Conservation (phyloP, 2,329 filamentous ascomycete species). For the Fusarium sp. region DNA sequence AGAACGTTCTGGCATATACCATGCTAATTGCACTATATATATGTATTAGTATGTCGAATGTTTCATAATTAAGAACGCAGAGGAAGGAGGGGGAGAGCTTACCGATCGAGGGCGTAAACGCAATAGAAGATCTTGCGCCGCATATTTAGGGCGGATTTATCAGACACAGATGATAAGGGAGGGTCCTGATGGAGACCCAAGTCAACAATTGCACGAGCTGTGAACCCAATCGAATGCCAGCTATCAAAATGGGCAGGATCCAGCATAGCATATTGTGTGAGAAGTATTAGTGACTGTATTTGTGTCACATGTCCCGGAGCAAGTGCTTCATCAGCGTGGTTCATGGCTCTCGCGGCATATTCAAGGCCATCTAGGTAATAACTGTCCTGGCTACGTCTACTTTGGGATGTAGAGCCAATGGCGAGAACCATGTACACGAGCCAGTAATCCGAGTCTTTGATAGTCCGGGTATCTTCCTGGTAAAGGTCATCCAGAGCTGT, state of each 20-base stretch:
- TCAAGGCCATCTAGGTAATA: conserved; percentile 68
- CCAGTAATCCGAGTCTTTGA: conserved; percentile 81
- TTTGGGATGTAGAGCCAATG: conserved; percentile 80
- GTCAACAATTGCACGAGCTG: conserved; percentile 87
- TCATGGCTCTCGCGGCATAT: conserved; percentile 73
- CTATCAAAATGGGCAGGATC: conserved; percentile 93
- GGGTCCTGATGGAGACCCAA: conserved; percentile 94
- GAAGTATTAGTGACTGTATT: conserved; percentile 85
- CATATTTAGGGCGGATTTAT: conserved; percentile 77
- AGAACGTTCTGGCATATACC: conserved; percentile 87
- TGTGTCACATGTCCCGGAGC: conserved; percentile 86
- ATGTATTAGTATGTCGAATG: conserved; percentile 32
- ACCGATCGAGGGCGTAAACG: conserved; percentile 90
- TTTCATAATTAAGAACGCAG: neutral
- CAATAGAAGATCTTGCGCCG: conserved; percentile 89
- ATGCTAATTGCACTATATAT: conserved; percentile 80
- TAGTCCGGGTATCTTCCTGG: conserved; percentile 70
- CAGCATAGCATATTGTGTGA: conserved; percentile 89
- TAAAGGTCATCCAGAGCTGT: conserved; percentile 86
- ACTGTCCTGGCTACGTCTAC: conserved; percentile 73
- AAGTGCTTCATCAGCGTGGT: conserved; percentile 83
- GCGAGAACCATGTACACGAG: conserved; percentile 90
- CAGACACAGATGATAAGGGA: conserved; percentile 73
- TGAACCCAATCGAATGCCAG: conserved; percentile 93
- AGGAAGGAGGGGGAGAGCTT: conserved; percentile 40